A percentile compares a stretch with the other conserved stretches of the same genome.
Evolutionary conservation across 495 filamentous ascomycete genomes (phyloP).

Genomic region (Podospora australis): DNA sequence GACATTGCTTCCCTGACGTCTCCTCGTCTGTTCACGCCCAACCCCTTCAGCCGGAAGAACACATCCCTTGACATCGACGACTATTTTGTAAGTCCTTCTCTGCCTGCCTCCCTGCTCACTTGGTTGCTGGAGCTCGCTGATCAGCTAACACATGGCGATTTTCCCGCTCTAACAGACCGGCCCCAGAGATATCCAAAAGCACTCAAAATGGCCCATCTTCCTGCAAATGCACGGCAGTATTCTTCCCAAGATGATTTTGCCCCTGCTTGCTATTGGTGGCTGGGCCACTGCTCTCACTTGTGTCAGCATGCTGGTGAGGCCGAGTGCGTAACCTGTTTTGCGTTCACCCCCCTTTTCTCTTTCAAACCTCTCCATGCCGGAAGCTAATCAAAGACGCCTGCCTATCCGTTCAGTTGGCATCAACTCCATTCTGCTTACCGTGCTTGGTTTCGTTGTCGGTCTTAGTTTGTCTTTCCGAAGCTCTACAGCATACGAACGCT

Average conservation of each 20-base stretch:
- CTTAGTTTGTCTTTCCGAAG: conserved; percentile 76
- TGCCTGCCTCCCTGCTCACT: not conserved
- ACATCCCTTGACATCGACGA: conserved; percentile 42
- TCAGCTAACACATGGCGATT: not conserved
- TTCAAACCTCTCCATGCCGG: not conserved
- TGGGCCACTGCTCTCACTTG: conserved; percentile 68
- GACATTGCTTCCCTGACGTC: conserved; percentile 28
- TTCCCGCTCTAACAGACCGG: conserved; percentile 36
- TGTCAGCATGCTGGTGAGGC: conserved; percentile 36
- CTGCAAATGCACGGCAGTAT: conserved; percentile 76
- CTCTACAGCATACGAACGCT: conserved; percentile 81
- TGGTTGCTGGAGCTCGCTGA: not conserved
- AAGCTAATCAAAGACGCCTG: not conserved
- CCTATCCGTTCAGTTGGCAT: conserved; percentile 43
- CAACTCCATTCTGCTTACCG: conserved; percentile 66
- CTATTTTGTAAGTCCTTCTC: conserved; percentile 47
- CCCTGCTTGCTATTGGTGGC: conserved; percentile 55
- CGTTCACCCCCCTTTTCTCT: not conserved
- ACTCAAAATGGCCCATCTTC: conserved; percentile 78
- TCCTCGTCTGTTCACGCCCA: conserved; percentile 31
- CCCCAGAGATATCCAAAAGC: conserved; percentile 63
- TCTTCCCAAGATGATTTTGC: conserved; percentile 72
- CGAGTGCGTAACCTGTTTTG: conserved; percentile 42
- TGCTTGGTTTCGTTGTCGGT: conserved; percentile 86
- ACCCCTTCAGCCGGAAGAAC: conserved; percentile 41